Conservation (phyloP, 2,329 filamentous ascomycete genomes). For the Ascochyta viciae-villosae region DNA sequence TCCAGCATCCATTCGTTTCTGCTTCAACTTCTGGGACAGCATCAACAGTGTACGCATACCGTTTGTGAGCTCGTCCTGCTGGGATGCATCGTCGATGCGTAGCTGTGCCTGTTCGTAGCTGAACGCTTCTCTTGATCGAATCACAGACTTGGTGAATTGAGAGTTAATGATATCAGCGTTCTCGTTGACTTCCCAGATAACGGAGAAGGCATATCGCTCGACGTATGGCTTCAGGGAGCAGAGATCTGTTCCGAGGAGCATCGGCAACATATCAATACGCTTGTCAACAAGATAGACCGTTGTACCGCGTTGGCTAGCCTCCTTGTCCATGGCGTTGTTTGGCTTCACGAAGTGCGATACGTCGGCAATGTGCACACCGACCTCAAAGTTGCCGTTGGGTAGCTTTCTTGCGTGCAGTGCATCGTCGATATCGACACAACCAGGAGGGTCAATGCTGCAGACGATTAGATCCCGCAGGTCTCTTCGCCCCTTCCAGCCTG, state of each 20-base stretch:
- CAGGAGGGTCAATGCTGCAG: slow-evolving; percentile 95
- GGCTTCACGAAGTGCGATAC: slow-evolving; percentile 99
- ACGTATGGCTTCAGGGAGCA: slow-evolving; percentile 98
- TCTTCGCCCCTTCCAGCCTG: slow-evolving; percentile 83
- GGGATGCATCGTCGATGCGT: slow-evolving; percentile 86
- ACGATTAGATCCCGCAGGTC: slow-evolving; percentile 87
- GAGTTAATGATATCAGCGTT: slow-evolving; percentile 84
- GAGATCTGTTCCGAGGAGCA: slow-evolving; percentile 92
- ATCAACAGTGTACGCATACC: slow-evolving; percentile 87
- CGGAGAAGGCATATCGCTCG: slow-evolving; percentile 69
- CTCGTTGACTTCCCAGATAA: slow-evolving; percentile 79
- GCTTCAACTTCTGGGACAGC: slow-evolving; percentile 90
- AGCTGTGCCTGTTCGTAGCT: slow-evolving; percentile 97
- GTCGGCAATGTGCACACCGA: slow-evolving; percentile 97
- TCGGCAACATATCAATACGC: slow-evolving; percentile 98
- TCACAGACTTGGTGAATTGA: slow-evolving; percentile 97
- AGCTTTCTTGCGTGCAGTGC: slow-evolving; percentile 85
- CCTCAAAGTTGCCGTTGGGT: slow-evolving; percentile 92
- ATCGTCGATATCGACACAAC: slow-evolving; percentile 98
- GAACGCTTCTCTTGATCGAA: slow-evolving; percentile 94
- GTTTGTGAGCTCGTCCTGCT: slow-evolving; percentile 86
- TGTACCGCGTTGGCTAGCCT: slow-evolving; percentile 91
- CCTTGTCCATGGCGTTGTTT: slow-evolving; percentile 94
- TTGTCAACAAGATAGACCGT: slow-evolving; percentile 99
- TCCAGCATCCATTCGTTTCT: slow-evolving; percentile 93